phyloP scores from a whole-genome alignment of 495 filamentous ascomycete genomes.

The Endocarpon pusillum region DNA sequence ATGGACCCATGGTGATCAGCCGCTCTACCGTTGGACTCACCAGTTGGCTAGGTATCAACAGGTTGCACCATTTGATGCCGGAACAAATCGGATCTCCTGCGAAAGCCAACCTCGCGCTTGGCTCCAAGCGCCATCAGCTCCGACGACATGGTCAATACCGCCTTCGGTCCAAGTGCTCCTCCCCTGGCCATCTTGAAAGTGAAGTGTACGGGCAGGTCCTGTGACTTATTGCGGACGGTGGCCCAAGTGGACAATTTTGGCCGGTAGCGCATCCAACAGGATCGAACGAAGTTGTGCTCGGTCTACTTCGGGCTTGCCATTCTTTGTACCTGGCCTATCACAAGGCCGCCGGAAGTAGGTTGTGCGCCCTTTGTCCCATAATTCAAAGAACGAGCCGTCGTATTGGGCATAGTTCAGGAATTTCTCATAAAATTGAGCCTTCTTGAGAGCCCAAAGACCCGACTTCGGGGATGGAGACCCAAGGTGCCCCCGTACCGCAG shows the following conservation, averaged over 20 bases:
- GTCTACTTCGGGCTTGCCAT: conserved; percentile 20
- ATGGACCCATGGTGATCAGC: conserved; percentile 8
- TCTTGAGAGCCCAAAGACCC: conserved; percentile 32
- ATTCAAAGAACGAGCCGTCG: conserved; percentile 21
- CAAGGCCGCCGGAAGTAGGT: conserved; percentile 10
- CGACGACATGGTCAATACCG: conserved; percentile 37
- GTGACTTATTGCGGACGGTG: conserved; percentile 7
- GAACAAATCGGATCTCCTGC: conserved; percentile 24
- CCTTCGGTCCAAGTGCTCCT: conserved; percentile 7
- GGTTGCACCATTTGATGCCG: too few relatives aligned
- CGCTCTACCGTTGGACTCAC: too few relatives aligned
- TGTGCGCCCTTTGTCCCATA: conserved; percentile 9
- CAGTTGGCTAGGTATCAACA: too few relatives aligned
- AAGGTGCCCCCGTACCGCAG: conserved; percentile 40
- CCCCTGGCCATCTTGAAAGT: conserved; percentile 12
- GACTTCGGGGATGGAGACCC: too few relatives aligned
- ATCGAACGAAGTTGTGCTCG: conserved; percentile 23
- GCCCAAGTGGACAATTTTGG: conserved; percentile 15
- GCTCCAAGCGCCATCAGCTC: conserved; percentile 47
- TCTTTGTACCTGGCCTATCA: too few relatives aligned
- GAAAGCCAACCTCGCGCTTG: conserved; percentile 31
- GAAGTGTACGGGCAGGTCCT: conserved; percentile 7
- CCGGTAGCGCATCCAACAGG: conserved; percentile 24
- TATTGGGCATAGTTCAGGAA: conserved; percentile 30
- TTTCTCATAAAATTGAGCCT: conserved; percentile 28